Evolutionary conservation across 2,329 filamentous ascomycete genomes (phyloP).

Genomic region (Exserohilum turcica): DNA sequence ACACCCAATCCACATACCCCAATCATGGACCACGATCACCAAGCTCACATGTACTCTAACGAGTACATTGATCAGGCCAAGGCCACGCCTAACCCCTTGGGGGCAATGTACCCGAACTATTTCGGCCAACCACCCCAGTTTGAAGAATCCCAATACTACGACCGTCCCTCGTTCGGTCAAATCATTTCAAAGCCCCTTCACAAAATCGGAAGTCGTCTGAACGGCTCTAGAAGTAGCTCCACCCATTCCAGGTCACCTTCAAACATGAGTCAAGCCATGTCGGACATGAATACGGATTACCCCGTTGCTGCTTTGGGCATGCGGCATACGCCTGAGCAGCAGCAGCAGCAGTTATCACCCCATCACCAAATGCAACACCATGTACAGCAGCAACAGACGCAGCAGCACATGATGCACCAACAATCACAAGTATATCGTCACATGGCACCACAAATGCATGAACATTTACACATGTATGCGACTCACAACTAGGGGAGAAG

Average conservation of each 20-base stretch:
- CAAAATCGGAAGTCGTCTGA: conserved; percentile 39
- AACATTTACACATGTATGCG: conserved; percentile 32
- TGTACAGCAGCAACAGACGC: conserved; percentile 19
- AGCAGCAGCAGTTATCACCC: conserved; percentile 16
- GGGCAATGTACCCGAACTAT: conserved; percentile 43
- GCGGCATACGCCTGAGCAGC: conserved; percentile 26
- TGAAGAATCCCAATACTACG: conserved; percentile 45
- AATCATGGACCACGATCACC: conserved; percentile 27
- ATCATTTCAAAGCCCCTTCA: conserved; percentile 43
- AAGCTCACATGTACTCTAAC: conserved; percentile 22
- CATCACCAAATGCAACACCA: conserved; percentile 24
- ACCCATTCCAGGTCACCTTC: conserved; percentile 32
- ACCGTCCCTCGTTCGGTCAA: conserved; percentile 43
- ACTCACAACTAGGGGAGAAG: conserved; percentile 18
- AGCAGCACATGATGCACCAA: conserved; percentile 33
- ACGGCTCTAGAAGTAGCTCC: conserved; percentile 30
- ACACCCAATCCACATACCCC: conserved; percentile 26
- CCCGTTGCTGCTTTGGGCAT: conserved; percentile 26
- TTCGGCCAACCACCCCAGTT: conserved; percentile 43
- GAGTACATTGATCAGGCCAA: conserved; percentile 41
- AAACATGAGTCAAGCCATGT: conserved; percentile 25
- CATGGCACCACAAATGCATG: conserved; percentile 26
- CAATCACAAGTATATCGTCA: conserved; percentile 27
- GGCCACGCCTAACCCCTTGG: conserved; percentile 36
- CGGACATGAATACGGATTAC: conserved; percentile 33